Base-by-base conservation (phyloP, 768 basidiomycete species). In the Rhizopogon sp. region DNA sequence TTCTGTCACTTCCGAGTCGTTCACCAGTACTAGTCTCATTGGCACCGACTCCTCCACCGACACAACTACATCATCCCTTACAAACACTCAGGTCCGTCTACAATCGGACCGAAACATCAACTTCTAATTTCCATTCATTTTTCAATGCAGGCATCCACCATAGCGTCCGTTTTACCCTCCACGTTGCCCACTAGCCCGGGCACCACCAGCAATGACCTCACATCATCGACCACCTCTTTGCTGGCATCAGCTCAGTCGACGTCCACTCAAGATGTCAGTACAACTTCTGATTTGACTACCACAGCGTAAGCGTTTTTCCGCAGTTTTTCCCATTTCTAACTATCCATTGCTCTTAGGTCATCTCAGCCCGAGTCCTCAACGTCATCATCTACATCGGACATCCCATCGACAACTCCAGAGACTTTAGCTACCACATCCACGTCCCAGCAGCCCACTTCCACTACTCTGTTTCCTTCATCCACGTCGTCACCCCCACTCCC, bases 241-340 rank as follows among this genome's bases (percentile, higher is more conserved):
- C 9, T 28, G 49, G 55, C 41, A 35, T 47, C 54, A 3, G 25
- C 25, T 33, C 6, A 49, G 22, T 1, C 50, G n/a, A 33, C 33
- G 2, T 5, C 44, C 5, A 54, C 60, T 11, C 7, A 17, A 1
- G 28, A 13, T 22, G 25, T 16, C 39, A 49, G 45, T 16, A 51
- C 59, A 2, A 25, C 25, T 25, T 25, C 25, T 25, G 25, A 25
- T 25, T 25, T 4, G 25, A 25, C 25, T 11, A 11, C 14, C 10
- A 57, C 64, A 46, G 68, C 64, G 65, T 62, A 43, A 29, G 49
- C 9, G 28, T 10, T 29, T 50, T 56, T 20, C 10, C 5, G 7
- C 11, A 2, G 1, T n/a, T 2, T 10, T 29, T 7, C n/a, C 6
- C 31, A 10, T 33, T 33, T 33, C 10, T 8, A 9, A 2, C 10